A percentile compares a stretch with the other conserved stretches of the same genome.
phyloP scores from a whole-genome alignment of 202 grass and related monocot species.

The Musa balbisiana region DNA sequence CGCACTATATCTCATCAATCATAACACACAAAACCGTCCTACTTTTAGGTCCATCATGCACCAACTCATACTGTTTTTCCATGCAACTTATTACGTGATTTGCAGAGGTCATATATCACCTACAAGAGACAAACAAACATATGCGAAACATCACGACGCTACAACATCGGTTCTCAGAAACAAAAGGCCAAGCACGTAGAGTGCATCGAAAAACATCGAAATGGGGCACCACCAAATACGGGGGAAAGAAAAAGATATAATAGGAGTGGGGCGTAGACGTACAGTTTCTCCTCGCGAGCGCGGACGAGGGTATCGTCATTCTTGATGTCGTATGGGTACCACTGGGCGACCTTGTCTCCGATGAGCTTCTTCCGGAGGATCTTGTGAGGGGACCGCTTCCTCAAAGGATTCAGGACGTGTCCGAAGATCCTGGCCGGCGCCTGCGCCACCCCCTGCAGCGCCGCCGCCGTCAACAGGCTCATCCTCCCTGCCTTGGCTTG shows the following conservation, averaged over 20 bases:
- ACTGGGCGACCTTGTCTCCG: constrained; percentile 60
- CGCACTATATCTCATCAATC: no score
- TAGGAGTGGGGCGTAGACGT: constrained; percentile 11
- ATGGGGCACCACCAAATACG: no score
- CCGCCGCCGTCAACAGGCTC: constrained; percentile 51
- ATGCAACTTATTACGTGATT: no score
- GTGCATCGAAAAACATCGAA: neutral
- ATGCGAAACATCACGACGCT: no score
- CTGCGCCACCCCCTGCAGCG: constrained; percentile 43
- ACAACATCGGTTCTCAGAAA: no score
- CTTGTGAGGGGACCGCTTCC: constrained; percentile 67
- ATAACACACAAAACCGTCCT: no score
- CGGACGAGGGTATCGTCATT: constrained; percentile 59
- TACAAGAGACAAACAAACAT: no score
- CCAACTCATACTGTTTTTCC: no score
- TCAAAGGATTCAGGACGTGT: constrained; percentile 61
- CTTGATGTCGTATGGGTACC: constrained; percentile 91
- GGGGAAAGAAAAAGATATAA: neutral
- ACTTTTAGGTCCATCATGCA: no score
- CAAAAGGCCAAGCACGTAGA: neutral
- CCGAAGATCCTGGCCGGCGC: constrained; percentile 64
- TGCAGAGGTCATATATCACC: no score
- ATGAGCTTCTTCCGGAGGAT: constrained; percentile 76
- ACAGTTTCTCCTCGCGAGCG: constrained; percentile 64
- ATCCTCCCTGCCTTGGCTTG: constrained; percentile 35